These are phyloP conservation scores for Iris pallida DNA, from an alignment of 116 monocot species.

Conservation along the genomic window DNA sequence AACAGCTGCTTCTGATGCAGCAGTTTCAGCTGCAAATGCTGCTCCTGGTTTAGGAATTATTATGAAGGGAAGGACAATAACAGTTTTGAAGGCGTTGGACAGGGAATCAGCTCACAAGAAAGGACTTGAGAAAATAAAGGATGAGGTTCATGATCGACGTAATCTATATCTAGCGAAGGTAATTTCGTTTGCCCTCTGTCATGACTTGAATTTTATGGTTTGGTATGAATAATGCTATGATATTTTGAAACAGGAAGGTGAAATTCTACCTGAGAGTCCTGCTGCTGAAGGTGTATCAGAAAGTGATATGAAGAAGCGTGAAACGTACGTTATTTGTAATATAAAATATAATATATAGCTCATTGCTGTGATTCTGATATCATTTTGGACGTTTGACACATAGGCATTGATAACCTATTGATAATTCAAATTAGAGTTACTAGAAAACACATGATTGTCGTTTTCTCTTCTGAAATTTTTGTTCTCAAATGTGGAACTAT, in stretches of 20 bases:
- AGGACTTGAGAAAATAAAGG: conserved; percentile 51
- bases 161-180: conserved; percentile 89
- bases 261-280: conserved; percentile 57
- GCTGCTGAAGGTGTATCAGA: conserved; percentile 93
- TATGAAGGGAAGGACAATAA: conserved; percentile 66
- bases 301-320: conserved; percentile 83
- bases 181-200: background rate
- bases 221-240: background rate
- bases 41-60: conserved; percentile 70
- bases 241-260: conserved; percentile 60
- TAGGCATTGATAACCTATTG: no score
- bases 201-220: background rate
- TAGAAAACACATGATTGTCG: no score
- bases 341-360: no score
- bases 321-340: conserved; percentile 37
- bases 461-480: no score
- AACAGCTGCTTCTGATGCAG: conserved; percentile 57
- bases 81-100: conserved; percentile 71
- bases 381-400: no score
- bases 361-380: no score
- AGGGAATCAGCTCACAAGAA: conserved; percentile 74
- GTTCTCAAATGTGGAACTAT: no score
- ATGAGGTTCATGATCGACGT: conserved; percentile 67
- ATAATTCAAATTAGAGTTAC: no score
- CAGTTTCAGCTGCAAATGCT: conserved; percentile 72